Conservation (phyloP, 78 protist genomes). For the Dictyostelium capitatum region DNA sequence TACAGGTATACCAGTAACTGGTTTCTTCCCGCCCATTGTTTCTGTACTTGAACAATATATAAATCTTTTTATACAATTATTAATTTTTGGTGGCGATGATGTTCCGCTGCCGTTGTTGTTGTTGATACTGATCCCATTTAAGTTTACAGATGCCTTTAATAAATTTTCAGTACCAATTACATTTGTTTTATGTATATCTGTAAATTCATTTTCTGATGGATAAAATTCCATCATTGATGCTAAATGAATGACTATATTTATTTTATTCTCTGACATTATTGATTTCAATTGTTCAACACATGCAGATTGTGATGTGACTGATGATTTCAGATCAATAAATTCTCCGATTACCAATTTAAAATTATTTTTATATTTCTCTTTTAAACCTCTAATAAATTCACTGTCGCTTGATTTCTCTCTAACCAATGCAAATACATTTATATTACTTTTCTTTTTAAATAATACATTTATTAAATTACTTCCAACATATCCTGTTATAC, state of each 20-base stretch:
- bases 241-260: constrained; percentile 25
- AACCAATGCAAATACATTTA: constrained; percentile 56
- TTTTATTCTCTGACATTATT: background rate
- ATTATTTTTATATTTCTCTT: background rate
- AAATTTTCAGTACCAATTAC: constrained; percentile 59
- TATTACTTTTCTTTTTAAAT: background rate
- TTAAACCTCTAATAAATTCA: background rate
- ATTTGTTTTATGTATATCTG: constrained; percentile 31
- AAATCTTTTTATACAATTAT: constrained; percentile 35
- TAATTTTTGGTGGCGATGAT: background rate
- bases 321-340: constrained; percentile 23
- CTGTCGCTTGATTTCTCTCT: constrained; percentile 12
- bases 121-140: background rate
- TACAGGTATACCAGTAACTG: background rate
- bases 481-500: constrained; percentile 59
- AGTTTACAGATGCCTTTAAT: constrained; percentile 33
- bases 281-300: background rate
- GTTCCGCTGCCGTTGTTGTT: background rate
- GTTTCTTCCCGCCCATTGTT: constrained; percentile 54
- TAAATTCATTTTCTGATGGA: background rate
- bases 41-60: constrained; percentile 63
- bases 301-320: background rate
- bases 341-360: constrained; percentile 33
- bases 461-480: constrained; percentile 28
- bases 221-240: constrained; percentile 68